Evolutionary conservation across 1,139 yeast species (phyloP).

Genomic region (Pichia sp.): DNA sequence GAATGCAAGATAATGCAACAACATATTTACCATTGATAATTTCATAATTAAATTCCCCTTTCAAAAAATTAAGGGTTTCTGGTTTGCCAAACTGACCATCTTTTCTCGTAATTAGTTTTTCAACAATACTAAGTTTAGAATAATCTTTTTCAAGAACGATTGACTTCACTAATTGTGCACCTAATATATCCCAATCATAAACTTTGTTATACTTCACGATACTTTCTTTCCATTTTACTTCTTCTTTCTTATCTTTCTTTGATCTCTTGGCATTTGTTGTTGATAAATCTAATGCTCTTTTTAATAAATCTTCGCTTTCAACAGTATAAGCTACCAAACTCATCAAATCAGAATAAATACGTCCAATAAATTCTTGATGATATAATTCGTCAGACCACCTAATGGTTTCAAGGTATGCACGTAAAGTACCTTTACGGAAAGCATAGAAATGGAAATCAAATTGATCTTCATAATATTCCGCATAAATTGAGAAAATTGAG

Average conservation of each 20-base stretch:
- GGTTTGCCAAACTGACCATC: constrained; percentile 6
- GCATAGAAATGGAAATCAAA: constrained; percentile 93
- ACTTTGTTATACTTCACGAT: constrained; percentile 35
- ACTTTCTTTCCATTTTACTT: constrained; percentile 34
- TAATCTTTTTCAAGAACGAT: constrained; percentile 10
- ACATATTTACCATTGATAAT: constrained; percentile 15
- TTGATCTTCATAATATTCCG: constrained; percentile 75
- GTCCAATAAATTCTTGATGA: constrained; percentile 60
- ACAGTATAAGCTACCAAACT: constrained; percentile 37
- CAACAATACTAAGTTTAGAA: constrained; percentile 7
- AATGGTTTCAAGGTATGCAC: constrained; percentile 70
- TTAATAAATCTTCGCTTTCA: constrained; percentile 18
- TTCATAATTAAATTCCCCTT: constrained; percentile 15
- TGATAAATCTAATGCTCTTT: constrained; percentile 21
- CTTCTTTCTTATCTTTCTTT: constrained; percentile 29
- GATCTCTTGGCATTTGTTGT: constrained; percentile 18
- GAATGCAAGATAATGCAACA: constrained; percentile 12
- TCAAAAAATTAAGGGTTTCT: constrained; percentile 9
- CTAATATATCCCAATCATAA: constrained; percentile 46
- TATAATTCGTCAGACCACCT: constrained; percentile 77
- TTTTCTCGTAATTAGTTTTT: constrained; percentile 7
- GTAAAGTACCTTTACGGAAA: constrained; percentile 84
- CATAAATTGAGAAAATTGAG: constrained; percentile 61
- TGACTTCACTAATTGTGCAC: constrained; percentile 24
- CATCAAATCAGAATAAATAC: constrained; percentile 65